A percentile compares a stretch with the other conserved stretches of the same genome.
Evolutionary conservation across 768 basidiomycete genomes (phyloP).

Genomic region (Boletus subparvulus): DNA sequence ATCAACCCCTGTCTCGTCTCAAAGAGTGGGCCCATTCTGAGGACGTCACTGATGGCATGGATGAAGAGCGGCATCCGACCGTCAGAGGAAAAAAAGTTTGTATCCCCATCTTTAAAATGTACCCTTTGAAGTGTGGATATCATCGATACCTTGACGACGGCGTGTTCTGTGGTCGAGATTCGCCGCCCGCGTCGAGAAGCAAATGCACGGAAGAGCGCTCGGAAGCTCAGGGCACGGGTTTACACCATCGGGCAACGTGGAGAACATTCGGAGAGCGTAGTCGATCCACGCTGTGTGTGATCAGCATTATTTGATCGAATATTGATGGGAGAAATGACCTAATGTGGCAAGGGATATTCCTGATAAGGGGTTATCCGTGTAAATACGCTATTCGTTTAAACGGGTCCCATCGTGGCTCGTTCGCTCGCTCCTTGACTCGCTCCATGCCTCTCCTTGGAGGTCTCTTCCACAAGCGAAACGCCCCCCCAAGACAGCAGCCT

Average conservation of each 20-base stretch:
- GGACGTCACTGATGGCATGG: neutral
- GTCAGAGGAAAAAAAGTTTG: neutral
- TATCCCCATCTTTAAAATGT: too few relatives aligned
- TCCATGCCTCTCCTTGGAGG: conserved; percentile 32
- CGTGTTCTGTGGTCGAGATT: neutral
- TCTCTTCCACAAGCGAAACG: conserved; percentile 25
- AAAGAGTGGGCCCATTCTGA: neutral
- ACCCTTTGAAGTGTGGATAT: neutral
- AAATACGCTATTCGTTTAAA: conserved; percentile 7
- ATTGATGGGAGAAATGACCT: neutral
- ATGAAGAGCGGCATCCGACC: neutral
- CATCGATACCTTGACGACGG: neutral
- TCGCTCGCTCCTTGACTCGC: neutral
- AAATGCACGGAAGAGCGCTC: too few relatives aligned
- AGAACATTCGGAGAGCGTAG: neutral
- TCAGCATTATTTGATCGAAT: conserved; percentile 10
- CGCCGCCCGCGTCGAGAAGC: neutral
- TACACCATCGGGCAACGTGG: neutral
- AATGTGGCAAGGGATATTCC: neutral
- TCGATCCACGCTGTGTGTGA: conserved; percentile 1
- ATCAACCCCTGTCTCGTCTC: conserved; percentile 10
- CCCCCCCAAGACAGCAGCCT: neutral
- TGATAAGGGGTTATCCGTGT: conserved; percentile 13
- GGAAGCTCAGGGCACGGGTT: neutral
- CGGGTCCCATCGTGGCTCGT: neutral